phyloP scores from a whole-genome alignment of 257 asterid species.

The Cruciata laevipes region DNA sequence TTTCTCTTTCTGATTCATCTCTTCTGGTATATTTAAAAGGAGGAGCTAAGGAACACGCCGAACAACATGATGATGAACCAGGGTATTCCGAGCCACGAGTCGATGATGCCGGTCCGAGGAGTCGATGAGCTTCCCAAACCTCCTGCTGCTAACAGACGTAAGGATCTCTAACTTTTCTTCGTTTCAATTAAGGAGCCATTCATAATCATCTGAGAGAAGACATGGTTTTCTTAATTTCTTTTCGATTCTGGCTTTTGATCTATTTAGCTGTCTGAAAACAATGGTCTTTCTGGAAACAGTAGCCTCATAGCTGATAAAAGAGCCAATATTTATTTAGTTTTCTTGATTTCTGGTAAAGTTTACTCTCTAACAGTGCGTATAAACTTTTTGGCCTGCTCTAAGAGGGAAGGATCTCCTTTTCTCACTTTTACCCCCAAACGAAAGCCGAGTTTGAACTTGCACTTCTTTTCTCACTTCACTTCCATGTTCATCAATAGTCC shows the following conservation, averaged over 20 bases:
- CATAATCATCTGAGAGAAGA: background rate
- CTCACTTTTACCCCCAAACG: slow-evolving; percentile 10
- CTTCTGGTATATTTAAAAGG: slow-evolving; percentile 41
- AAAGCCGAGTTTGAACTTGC: slow-evolving; percentile 24
- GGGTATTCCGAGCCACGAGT: slow-evolving; percentile 52
- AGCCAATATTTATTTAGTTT: background rate
- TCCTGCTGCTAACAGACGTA: slow-evolving; percentile 90
- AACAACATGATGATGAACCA: slow-evolving; percentile 65
- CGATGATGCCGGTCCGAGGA: slow-evolving; percentile 61
- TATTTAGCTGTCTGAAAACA: slow-evolving; percentile 19
- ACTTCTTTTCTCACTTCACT: slow-evolving; percentile 2
- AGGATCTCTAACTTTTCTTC: slow-evolving; percentile 14
- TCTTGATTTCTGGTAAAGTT: slow-evolving; percentile 17
- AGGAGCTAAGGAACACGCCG: slow-evolving; percentile 75
- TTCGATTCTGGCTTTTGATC: background rate
- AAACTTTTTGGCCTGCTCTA: slow-evolving; percentile 10
- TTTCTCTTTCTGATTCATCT: background rate
- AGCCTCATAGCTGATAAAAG: slow-evolving; percentile 29
- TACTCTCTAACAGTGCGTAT: slow-evolving; percentile 32
- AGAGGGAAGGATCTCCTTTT: slow-evolving; percentile 16
- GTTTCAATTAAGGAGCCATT: background rate
- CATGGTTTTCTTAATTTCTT: background rate
- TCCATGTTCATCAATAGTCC: slow-evolving; percentile 32
- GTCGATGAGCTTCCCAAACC: slow-evolving; percentile 91
- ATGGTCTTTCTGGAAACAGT: slow-evolving; percentile 38